phyloP scores from a whole-genome alignment of 805 yeast species.

The Komagataella phaffii region DNA sequence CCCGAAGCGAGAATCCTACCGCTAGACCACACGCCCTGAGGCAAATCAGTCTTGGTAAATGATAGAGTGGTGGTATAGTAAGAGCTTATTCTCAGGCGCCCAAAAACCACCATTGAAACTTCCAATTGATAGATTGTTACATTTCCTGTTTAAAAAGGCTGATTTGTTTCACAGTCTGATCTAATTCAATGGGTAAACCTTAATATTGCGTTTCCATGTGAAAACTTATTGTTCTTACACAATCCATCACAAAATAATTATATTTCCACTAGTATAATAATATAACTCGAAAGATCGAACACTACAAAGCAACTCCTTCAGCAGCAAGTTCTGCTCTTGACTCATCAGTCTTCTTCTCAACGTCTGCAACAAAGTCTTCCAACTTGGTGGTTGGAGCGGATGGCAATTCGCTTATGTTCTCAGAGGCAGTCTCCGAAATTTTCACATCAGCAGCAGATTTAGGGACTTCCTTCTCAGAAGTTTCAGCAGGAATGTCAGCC shows the following conservation, averaged over 20 bases:
- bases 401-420: background rate
- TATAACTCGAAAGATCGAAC: background rate
- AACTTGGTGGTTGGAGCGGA: background rate
- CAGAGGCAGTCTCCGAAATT: background rate
- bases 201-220: background rate
- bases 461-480: background rate
- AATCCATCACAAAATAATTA: background rate
- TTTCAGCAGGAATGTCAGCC: background rate
- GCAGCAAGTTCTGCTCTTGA: background rate
- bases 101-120: background rate
- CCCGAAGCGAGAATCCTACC: conserved; percentile 48
- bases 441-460: background rate
- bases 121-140: background rate
- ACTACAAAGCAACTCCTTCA: background rate
- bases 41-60: background rate
- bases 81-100: background rate
- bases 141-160: no score
- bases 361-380: background rate
- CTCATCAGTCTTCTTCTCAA: background rate
- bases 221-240: background rate
- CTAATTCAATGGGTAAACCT: background rate
- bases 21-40: conserved; percentile 27
- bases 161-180: no score
- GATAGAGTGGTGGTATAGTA: background rate
- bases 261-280: background rate